Evolutionary conservation across 345 rosid species (phyloP), one percentile per base, ranked within the genome.

Genomic region (Mangifera indica): DNA sequence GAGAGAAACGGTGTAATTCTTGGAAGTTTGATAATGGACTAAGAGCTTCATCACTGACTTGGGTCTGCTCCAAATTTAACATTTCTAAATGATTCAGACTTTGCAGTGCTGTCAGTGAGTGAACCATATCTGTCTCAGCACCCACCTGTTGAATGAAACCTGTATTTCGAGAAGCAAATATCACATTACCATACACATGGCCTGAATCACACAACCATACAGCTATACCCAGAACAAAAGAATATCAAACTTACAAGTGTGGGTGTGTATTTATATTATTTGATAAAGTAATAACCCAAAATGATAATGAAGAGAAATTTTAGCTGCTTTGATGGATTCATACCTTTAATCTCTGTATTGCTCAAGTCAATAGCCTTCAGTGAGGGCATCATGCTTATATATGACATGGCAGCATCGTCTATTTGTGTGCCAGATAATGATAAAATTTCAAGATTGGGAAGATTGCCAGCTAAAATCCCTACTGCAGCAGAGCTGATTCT

Each of bases 271-370:
- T 1, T 37, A 6, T 6, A 37, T 37, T 6, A 37, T 5, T 37
- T 7, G 42, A 37, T 37, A 37, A 5, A 37, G 6, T 7, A 37
- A 37, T 6, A 63, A 60, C 32, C 32, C 32, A 40, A 60, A 45
- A 10, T 34, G 65, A 60, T 59, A 53, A n/a, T 42, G 29, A 56
- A 9, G 64, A 29, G 37, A 71, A 55, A 26, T 45, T 53, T 29
- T 17, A 40, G 5, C 21, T 37, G 25, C 71, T 8, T 12, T 7
- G 48, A 72, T 61, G 66, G 60, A 60, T 72, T 45, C 70, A 20
- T 80, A 89, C 99, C 99, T 89, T 64, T 83, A 67, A 88, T 83
- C 32, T 76, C 79, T 67, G 97, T 89, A 73, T 82, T 84, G 84
- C 97, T 88, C 70, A 95, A 79, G 83, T 95, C 90, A 71, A 95